phyloP scores from a whole-genome alignment of 208 protist species.

The Wallacemonas sp. region DNA sequence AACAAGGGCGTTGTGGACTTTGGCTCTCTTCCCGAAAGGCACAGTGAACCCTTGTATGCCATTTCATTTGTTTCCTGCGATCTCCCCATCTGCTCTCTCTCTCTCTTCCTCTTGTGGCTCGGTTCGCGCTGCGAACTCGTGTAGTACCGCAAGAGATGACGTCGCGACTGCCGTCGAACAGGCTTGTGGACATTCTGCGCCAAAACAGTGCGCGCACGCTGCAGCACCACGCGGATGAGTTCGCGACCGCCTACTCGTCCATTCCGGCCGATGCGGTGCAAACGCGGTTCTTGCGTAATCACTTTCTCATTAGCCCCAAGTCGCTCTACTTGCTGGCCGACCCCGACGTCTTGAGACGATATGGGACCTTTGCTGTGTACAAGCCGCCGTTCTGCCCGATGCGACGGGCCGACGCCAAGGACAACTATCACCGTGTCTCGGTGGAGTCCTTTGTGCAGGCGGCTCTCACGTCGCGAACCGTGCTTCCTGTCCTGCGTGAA shows the following conservation, averaged over 20 bases:
- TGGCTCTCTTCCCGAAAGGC: too few species aligned
- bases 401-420: conserved; percentile 48
- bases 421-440: conserved; percentile 81
- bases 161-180: conserved; percentile 36
- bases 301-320: conserved; percentile 78
- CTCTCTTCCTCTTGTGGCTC: neutral
- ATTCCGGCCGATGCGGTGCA: conserved; percentile 56
- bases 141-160: conserved; percentile 41
- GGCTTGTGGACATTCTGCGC: conserved; percentile 74
- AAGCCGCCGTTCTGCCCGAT: conserved; percentile 91
- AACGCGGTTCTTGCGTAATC: conserved; percentile 80
- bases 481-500: conserved; percentile 41
- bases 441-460: conserved; percentile 79
- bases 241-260: conserved; percentile 36
- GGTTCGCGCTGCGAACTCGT: too few species aligned
- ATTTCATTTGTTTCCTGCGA: neutral
- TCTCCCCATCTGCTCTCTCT: neutral
- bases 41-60: too few species aligned
- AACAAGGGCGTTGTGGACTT: too few species aligned
- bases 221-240: conserved; percentile 49
- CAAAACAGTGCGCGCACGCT: conserved; percentile 62
- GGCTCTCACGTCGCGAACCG: conserved; percentile 47
- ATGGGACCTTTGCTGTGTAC: conserved; percentile 72
- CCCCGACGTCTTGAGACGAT: conserved; percentile 31
- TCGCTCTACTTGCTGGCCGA: conserved; percentile 41